These are phyloP conservation scores for Colletotrichum costaricense DNA, from an alignment of 2,329 filamentous ascomycete genomes.

Conservation along the genomic window DNA sequence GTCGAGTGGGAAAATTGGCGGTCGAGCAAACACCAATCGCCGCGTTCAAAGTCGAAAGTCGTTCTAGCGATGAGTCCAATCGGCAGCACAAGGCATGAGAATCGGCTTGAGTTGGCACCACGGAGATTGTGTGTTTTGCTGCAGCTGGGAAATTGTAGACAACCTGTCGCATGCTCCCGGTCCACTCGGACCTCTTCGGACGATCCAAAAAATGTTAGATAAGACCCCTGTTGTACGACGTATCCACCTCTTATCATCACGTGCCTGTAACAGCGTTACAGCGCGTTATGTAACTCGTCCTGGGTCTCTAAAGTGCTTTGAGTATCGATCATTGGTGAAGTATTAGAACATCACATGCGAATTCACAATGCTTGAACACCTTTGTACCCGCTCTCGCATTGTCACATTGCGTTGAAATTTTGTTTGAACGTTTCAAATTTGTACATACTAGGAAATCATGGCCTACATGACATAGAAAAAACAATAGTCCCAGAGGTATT, in stretches of 20 bases:
- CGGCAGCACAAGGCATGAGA: background rate
- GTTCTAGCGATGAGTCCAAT: background rate
- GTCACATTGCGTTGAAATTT: background rate
- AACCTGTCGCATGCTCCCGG: slow-evolving; percentile 20
- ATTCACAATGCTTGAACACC: background rate
- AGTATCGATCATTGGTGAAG: background rate
- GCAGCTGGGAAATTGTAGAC: slow-evolving; percentile 16
- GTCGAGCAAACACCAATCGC: background rate
- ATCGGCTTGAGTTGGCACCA: background rate
- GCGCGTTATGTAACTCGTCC: no score
- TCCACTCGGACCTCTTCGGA: slow-evolving; percentile 9
- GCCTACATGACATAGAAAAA: slow-evolving; percentile 42
- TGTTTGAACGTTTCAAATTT: slow-evolving; percentile 43
- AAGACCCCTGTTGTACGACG: background rate
- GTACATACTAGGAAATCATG: slow-evolving; percentile 45
- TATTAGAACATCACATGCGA: background rate
- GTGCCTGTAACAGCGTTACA: background rate
- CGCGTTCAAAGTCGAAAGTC: background rate
- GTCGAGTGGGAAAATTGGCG: background rate
- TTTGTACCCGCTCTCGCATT: background rate
- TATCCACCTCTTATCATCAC: slow-evolving; percentile 14
- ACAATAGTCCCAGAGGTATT: slow-evolving; percentile 34
- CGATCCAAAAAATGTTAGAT: slow-evolving; percentile 21
- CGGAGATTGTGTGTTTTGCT: slow-evolving; percentile 4
- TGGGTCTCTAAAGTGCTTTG: no score